Percentiles rank a stretch among this genome's conserved stretches.
Conservation (phyloP, 805 yeast genomes). For the Candida sanyiensis region DNA sequence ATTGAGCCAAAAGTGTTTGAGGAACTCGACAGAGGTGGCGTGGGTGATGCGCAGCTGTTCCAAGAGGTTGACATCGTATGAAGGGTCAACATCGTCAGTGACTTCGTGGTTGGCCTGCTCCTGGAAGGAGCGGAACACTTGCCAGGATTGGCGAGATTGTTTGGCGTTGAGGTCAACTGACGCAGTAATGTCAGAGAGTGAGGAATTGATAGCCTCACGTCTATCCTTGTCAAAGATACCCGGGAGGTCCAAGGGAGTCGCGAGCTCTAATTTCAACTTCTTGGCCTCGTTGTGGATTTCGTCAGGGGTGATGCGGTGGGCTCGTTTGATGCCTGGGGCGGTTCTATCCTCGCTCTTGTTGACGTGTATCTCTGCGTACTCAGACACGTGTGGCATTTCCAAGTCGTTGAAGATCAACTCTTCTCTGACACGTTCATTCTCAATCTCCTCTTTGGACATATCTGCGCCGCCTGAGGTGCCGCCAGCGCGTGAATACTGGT, state of each 20-base stretch:
- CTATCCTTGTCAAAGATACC: slow-evolving; percentile 23
- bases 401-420: slow-evolving; percentile 49
- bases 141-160: slow-evolving; percentile 46
- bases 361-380: slow-evolving; percentile 43
- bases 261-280: slow-evolving; percentile 16
- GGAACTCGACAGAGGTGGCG: slow-evolving; percentile 68
- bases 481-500: slow-evolving; percentile 34
- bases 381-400: slow-evolving; percentile 40
- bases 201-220: slow-evolving; percentile 33
- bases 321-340: slow-evolving; percentile 5
- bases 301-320: slow-evolving; percentile 19
- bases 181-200: slow-evolving; percentile 38
- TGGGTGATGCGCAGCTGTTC: slow-evolving; percentile 58
- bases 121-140: slow-evolving; percentile 22
- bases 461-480: slow-evolving; percentile 27
- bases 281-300: slow-evolving; percentile 22
- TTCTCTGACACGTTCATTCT: slow-evolving; percentile 32
- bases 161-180: slow-evolving; percentile 50
- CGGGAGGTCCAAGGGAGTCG: slow-evolving; percentile 25
- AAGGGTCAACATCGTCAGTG: slow-evolving; percentile 27
- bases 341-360: slow-evolving; percentile 17
- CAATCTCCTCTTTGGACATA: slow-evolving; percentile 33
- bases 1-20: slow-evolving; percentile 70
- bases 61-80: slow-evolving; percentile 31
- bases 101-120: slow-evolving; percentile 24